A percentile compares a stretch with the other conserved stretches of the same genome.
Evolutionary conservation across 2,329 filamentous ascomycete species (phyloP).

Genomic region (Verruconis gallopava): DNA sequence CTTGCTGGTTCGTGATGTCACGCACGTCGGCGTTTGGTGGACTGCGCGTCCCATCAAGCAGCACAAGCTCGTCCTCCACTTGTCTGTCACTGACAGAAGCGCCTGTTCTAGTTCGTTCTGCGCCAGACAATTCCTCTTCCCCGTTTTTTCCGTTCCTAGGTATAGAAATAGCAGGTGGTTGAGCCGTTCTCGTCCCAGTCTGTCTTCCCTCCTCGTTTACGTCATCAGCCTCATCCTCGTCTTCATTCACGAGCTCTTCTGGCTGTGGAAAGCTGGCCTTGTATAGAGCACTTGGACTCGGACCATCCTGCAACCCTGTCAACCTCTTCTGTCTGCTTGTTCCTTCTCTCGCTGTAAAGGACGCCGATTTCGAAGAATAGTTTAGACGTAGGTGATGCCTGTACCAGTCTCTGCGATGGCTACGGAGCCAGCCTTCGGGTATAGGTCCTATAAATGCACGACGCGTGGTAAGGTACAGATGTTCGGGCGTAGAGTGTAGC

Average conservation of each 20-base stretch:
- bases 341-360: constrained; percentile 38
- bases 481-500: constrained; percentile 49
- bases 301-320: constrained; percentile 21
- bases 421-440: constrained; percentile 51
- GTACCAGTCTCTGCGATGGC: constrained; percentile 52
- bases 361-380: constrained; percentile 31
- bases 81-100: neutral
- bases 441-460: constrained; percentile 54
- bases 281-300: neutral
- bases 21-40: neutral
- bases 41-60: neutral
- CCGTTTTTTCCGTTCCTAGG: neutral
- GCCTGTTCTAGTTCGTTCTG: neutral
- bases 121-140: neutral
- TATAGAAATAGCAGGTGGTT: constrained; percentile 1
- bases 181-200: neutral
- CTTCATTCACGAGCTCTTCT: neutral
- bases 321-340: constrained; percentile 30
- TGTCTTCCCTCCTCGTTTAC: constrained; percentile 13
- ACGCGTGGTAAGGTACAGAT: constrained; percentile 47
- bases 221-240: constrained; percentile 18
- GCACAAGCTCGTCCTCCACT: neutral
- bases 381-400: constrained; percentile 34
- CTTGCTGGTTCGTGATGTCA: neutral
- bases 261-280: neutral